Conservation (phyloP, 2,329 filamentous ascomycete genomes). For the Thielaviopsis euricoi region DNA sequence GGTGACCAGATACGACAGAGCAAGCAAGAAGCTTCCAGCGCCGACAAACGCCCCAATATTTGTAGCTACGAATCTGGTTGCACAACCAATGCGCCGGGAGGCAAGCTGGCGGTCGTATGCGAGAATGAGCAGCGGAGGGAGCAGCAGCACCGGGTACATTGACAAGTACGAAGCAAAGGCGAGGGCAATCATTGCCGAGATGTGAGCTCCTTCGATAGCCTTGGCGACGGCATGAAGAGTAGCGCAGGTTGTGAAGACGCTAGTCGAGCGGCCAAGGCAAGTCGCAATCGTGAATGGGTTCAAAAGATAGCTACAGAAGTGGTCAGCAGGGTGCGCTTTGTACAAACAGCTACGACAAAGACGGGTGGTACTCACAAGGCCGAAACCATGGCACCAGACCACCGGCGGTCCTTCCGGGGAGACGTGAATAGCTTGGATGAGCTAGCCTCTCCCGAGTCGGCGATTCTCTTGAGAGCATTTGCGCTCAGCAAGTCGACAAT, state of each 20-base stretch:
- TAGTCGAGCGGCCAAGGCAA: slow-evolving; percentile 78
- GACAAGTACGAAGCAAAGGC: slow-evolving; percentile 82
- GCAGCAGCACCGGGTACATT: slow-evolving; percentile 75
- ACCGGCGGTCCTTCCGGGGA: slow-evolving; percentile 52
- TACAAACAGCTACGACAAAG: not conserved
- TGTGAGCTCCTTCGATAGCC: slow-evolving; percentile 55
- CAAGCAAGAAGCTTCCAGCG: slow-evolving; percentile 46
- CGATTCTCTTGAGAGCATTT: slow-evolving; percentile 60
- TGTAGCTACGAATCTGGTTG: slow-evolving; percentile 33
- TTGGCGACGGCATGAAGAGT: slow-evolving; percentile 71
- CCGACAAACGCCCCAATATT: slow-evolving; percentile 36
- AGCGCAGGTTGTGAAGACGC: slow-evolving; percentile 74
- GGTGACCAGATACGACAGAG: slow-evolving; percentile 56
- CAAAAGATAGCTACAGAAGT: slow-evolving; percentile 56
- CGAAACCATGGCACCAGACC: slow-evolving; percentile 59
- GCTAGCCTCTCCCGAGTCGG: slow-evolving; percentile 62
- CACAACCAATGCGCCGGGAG: slow-evolving; percentile 21
- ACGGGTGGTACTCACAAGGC: slow-evolving; percentile 44
- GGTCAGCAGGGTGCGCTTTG: slow-evolving; percentile 5
- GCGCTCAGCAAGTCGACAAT: slow-evolving; percentile 69
- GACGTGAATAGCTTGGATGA: slow-evolving; percentile 65
- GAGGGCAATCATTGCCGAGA: slow-evolving; percentile 69
- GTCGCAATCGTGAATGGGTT: slow-evolving; percentile 88
- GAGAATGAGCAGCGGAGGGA: slow-evolving; percentile 66
- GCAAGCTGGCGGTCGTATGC: slow-evolving; percentile 50